Evolutionary conservation across 495 filamentous ascomycete genomes (phyloP), one percentile per base, ranked within the genome.

Genomic region (Xylaria flabelliformis): DNA sequence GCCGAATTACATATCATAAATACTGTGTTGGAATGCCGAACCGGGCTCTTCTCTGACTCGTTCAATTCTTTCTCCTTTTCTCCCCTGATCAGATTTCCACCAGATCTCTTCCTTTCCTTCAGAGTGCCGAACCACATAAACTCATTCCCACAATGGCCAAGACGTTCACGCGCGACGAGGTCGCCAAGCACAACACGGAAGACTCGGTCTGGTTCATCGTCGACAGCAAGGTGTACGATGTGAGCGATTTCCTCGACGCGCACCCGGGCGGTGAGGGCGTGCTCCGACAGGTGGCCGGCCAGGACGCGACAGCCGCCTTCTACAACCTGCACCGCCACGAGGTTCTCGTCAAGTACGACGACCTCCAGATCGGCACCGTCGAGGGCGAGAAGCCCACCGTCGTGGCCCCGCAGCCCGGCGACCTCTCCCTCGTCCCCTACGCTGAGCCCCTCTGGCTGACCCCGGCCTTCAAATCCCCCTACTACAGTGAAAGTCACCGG

Each of bases 291-390:
- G 91, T 94, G 64, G 94, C 92, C 51, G 94, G 94, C 80, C 88
- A 88, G 77, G 94, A 97, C 82, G 93, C 93, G 41, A 97, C 94
- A 66, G 86, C 89, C 53, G 93, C 92, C 70, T 98, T 97, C 86
- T 96, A 97, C 81, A 95, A 95, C 80, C 92, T 98, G 50, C 95
- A 98, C 83, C 89, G 94, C 0, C 94, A 96, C 61, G 95, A 97
- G 82, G 94, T 96, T 3, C 88, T 96, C 4, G 80, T 88, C 67
- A 94, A 93, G 75, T 96, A 96, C 86, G 71, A 76, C 36, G 83
- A 88, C 73, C 87, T 96, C n/a, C 91, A 88, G 82, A 88, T 96
- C 72, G 94, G 94, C 73, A 91, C 88, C 13, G 79, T 97, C 74
- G 84, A 88, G 50, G 91, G 91, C 73, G 92, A 97, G 82, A 90